Evolutionary conservation across 495 filamentous ascomycete species (phyloP).

Genomic region (Sphaerosporella brunnea): DNA sequence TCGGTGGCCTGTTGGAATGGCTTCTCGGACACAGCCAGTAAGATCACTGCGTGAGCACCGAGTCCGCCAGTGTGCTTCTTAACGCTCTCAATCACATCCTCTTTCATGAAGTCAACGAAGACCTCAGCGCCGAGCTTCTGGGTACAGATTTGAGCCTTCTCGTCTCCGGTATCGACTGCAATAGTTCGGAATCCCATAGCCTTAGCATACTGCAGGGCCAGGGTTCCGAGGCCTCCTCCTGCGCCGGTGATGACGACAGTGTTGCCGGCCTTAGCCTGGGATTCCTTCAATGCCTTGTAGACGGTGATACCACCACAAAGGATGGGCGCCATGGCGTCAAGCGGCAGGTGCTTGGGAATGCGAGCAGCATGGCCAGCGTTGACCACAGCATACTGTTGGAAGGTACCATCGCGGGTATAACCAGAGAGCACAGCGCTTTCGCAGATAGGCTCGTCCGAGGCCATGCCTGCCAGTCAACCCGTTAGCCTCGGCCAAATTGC

Average conservation of each 20-base stretch:
- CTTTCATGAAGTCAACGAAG: constrained; percentile 64
- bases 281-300: constrained; percentile 84
- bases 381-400: constrained; percentile 80
- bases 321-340: constrained; percentile 65
- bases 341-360: constrained; percentile 53
- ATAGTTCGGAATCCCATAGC: constrained; percentile 70
- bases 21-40: constrained; percentile 70
- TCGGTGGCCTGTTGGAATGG: constrained; percentile 86
- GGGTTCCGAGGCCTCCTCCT: constrained; percentile 65
- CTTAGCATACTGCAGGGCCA: constrained; percentile 72
- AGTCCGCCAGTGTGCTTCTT: constrained; percentile 62
- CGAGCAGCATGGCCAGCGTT: constrained; percentile 69
- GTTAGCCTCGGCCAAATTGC: neutral
- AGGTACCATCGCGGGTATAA: constrained; percentile 80
- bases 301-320: constrained; percentile 83
- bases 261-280: constrained; percentile 52
- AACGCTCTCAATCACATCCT: constrained; percentile 67
- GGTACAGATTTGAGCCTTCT: constrained; percentile 52
- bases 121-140: constrained; percentile 45
- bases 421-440: constrained; percentile 53
- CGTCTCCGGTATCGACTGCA: constrained; percentile 62
- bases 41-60: constrained; percentile 72
- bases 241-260: constrained; percentile 75
- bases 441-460: constrained; percentile 57
- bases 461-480: constrained; percentile 22